Conservation (phyloP, 768 basidiomycete species). For the Pilatotrama ljubarskyi region DNA sequence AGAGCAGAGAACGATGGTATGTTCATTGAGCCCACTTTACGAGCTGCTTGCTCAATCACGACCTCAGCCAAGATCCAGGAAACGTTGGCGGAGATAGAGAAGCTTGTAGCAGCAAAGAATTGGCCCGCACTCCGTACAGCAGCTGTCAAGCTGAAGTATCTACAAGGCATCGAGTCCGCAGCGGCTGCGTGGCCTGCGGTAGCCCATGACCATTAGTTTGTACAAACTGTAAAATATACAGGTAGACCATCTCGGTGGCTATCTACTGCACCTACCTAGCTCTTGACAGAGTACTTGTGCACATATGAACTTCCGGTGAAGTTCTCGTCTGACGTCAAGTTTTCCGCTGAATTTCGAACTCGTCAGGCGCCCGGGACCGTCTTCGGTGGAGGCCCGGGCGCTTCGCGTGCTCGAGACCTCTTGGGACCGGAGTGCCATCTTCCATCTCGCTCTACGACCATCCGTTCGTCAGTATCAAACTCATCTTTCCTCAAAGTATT, state of each 20-base stretch:
- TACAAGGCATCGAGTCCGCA: slow-evolving; percentile 62
- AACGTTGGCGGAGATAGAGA: slow-evolving; percentile 48
- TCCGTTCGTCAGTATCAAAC: background rate
- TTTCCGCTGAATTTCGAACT: background rate
- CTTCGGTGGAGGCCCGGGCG: slow-evolving; percentile 1
- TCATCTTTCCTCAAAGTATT: background rate
- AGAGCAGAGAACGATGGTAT: slow-evolving; percentile 56
- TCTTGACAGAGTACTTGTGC: background rate
- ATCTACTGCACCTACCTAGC: background rate
- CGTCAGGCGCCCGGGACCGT: background rate
- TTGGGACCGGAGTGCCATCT: background rate
- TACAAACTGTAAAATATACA: background rate
- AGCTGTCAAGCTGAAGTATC: slow-evolving; percentile 72
- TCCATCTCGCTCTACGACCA: background rate
- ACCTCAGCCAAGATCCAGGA: slow-evolving; percentile 51
- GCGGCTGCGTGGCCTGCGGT: slow-evolving; percentile 38
- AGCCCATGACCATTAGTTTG: slow-evolving; percentile 28
- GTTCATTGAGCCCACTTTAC: too few relatives aligned
- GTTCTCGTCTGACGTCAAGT: background rate
- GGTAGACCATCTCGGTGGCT: background rate
- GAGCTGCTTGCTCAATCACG: background rate
- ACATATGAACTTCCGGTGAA: background rate
- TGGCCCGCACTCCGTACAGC: slow-evolving; percentile 59
- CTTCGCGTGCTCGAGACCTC: background rate
- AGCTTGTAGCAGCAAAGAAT: slow-evolving; percentile 49